Evolutionary conservation across 257 asterid species (phyloP).

Genomic region (Solanum chilense): DNA sequence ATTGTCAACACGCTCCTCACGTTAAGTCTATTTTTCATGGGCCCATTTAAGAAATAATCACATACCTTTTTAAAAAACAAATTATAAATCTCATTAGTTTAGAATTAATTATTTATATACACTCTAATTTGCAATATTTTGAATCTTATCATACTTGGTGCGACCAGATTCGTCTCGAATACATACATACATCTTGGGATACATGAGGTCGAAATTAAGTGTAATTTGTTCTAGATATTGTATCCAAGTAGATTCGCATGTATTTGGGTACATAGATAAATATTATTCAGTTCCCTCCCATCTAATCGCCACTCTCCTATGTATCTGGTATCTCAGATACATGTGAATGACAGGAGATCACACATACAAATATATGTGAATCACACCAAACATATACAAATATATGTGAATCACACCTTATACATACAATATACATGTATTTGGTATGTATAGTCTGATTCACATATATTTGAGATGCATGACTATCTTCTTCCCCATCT

Average conservation of each 20-base stretch:
- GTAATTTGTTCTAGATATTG: no score
- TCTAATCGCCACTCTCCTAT: not conserved
- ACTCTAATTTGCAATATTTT: no score
- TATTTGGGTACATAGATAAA: no score
- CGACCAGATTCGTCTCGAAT: accelerated
- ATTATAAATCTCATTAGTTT: not conserved
- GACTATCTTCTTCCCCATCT: not conserved
- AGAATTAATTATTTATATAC: no score
- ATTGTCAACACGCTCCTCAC: not conserved
- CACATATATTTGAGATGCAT: not conserved
- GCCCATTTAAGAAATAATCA: not conserved
- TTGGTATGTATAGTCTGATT: no score
- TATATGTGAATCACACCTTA: no score
- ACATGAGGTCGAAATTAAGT: not conserved
- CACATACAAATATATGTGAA: not conserved
- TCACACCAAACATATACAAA: not conserved
- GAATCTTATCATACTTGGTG: not conserved
- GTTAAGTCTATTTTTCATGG: not conserved
- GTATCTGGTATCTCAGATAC: not conserved
- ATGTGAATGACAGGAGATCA: not conserved
- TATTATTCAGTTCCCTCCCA: not conserved
- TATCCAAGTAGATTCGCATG: not conserved
- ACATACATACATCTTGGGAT: no score
- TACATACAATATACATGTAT: not conserved
- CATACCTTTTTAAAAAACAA: not conserved